A percentile compares a stretch with the other conserved stretches of the same genome.
Evolutionary conservation across 331 rosid genomes (phyloP).

Genomic region (Rhamnella rubrinervis): DNA sequence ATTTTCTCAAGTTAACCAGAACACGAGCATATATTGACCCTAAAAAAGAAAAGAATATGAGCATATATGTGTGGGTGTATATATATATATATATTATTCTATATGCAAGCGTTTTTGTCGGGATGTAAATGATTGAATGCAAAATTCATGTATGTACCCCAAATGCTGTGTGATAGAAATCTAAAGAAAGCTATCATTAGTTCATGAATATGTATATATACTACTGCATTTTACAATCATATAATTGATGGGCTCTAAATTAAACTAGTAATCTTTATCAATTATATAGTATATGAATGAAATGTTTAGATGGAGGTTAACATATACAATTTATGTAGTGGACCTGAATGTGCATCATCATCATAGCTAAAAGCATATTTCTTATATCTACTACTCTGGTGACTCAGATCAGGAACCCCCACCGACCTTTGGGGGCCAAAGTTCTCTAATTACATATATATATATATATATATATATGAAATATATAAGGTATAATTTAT

Average conservation of each 20-base stretch:
- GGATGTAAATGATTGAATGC: not conserved
- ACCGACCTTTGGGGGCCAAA: conserved; percentile 17
- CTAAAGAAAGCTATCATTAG: conserved; percentile 9
- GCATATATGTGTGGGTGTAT: too few species aligned
- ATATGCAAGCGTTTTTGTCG: not conserved
- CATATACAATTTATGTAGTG: too few species aligned
- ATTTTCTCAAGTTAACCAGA: too few species aligned
- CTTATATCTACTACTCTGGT: not conserved
- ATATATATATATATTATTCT: too few species aligned
- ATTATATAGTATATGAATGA: too few species aligned
- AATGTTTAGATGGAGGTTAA: not conserved
- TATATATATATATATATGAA: conserved; percentile 3
- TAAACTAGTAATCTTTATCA: not conserved
- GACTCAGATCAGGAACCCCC: conserved; percentile 31
- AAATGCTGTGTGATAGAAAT: conserved; percentile 5
- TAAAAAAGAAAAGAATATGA: too few species aligned
- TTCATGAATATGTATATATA: conserved; percentile 2
- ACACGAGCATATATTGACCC: too few species aligned
- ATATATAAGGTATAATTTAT: not conserved
- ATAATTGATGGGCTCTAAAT: conserved; percentile 10
- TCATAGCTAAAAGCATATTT: conserved; percentile 4
- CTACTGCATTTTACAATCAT: conserved; percentile 2
- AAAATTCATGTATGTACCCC: conserved; percentile 8
- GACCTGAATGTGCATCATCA: too few species aligned
- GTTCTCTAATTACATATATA: not conserved